Evolutionary conservation across 1,284 basidiomycete species (phyloP), one percentile per base, ranked within the genome.

Genomic region (Heliocybe sulcata): DNA sequence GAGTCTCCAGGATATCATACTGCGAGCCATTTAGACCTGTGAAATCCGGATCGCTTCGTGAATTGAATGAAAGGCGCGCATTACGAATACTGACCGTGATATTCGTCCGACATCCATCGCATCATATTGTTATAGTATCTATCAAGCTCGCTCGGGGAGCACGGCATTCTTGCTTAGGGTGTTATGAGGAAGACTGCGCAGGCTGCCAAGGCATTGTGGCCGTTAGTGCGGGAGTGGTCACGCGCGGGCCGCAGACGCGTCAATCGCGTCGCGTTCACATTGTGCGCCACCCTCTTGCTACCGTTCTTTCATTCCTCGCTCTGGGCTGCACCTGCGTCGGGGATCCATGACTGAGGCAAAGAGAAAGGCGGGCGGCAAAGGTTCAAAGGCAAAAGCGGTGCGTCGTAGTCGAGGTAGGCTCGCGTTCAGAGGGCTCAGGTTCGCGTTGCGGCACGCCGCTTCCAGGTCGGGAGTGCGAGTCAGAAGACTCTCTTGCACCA

Each of bases 21-120:
- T 76, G 68, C 22, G 73, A 67, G 8, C 85, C 83, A 63, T 93
- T 92, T 61, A 89, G 67, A 56, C 84, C 87, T 90, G 59, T 19
- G 35, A 16, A 52, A 33, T 9, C 29, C 29, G 4, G 31, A 9
- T 49, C 23, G 47, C n/a, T 22, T 8, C 10, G 25, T n/a, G 14
- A 26, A 23, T 27, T 47, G 42, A 35, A 25, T 23, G 4, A 38
- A 31, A 29, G 26, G 27, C 12, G 22, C 11, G 14, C 16, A 48
- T 45, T 16, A 52, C 12, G 6, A 33, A 48, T n/a, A n/a, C 65
- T 38, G 59, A 81, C 83, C 80, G 55, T 76, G 69, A 58, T 85
- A 85, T 61, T 83, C 80, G 47, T 67, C 65, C 1, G 80, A 75
- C 23, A 84, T 69, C 77, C 76, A 79, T 60, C 61, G 66, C 52